phyloP scores from a whole-genome alignment of 2,329 filamentous ascomycete species.

The Albifimbria verrucaria region DNA sequence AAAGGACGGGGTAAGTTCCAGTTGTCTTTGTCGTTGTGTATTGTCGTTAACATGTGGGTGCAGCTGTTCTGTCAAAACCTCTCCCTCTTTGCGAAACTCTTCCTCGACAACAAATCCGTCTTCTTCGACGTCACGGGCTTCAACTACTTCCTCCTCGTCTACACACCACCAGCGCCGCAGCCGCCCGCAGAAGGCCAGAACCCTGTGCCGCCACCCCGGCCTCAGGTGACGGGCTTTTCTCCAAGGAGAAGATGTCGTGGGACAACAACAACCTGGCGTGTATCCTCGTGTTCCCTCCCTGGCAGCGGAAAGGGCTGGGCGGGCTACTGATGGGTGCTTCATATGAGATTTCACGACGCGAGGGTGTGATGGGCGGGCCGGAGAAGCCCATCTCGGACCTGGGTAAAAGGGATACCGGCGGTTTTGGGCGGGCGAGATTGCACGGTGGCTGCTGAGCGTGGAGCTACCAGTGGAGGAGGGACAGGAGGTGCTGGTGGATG shows the following conservation, averaged over 20 bases:
- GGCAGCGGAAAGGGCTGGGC: constrained; percentile 87
- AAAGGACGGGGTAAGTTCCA: constrained; percentile 61
- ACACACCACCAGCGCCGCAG: constrained; percentile 47
- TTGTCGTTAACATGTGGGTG: constrained; percentile 8
- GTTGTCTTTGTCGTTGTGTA: neutral
- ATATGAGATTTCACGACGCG: constrained; percentile 84
- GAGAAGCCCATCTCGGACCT: constrained; percentile 91
- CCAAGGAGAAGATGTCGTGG: constrained; percentile 98
- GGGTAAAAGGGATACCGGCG: constrained; percentile 78
- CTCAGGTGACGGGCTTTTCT: constrained; percentile 87
- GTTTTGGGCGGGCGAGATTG: constrained; percentile 84
- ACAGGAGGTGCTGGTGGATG: constrained; percentile 52
- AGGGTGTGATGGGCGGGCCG: constrained; percentile 82
- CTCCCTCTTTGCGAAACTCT: constrained; percentile 93
- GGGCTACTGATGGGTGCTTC: constrained; percentile 87
- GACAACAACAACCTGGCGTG: constrained; percentile 97
- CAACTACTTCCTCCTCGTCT: constrained; percentile 88
- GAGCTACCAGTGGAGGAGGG: constrained; percentile 30
- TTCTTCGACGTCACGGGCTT: constrained; percentile 96
- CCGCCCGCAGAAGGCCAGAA: constrained; percentile 8
- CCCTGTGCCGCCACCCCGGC: constrained; percentile 7
- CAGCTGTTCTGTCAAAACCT: constrained; percentile 91
- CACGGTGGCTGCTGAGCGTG: constrained; percentile 58
- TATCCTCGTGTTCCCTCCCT: constrained; percentile 92
- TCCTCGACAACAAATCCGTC: constrained; percentile 96